Base-by-base conservation (phyloP, 805 yeast species). In the Kodamaea sagamina region DNA sequence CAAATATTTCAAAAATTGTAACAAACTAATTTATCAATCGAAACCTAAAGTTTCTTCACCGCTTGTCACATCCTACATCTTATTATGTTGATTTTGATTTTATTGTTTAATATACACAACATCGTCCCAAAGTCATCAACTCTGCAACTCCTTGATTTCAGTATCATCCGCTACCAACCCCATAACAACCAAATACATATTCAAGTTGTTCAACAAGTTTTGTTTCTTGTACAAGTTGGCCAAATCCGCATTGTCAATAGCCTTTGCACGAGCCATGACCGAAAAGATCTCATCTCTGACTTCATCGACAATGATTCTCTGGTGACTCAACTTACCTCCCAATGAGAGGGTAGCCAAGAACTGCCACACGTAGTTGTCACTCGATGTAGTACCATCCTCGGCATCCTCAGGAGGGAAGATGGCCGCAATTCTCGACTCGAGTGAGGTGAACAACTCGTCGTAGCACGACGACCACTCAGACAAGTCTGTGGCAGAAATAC, bases 141-240 rank as follows among this genome's bases (percentile, higher is more conserved):
- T 49, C 41, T 55, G 55, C 50, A 90, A 72, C 67, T 89, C 97
- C 32, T 84, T 79, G 58, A 90, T 90, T 62, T 88, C 97, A 44
- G 82, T 84, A 55, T 88, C 93, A 52, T 87, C 86, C 4, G 97
- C 96, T 47, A 86, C 88, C 51, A 92, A 77, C 6, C 99, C 99
- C 95, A 92, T 89, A 36, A 90, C 97, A 54, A 92, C 93, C 67
- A 92, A 77, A 71, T 89, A 90, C 77, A 92, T 71, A 63, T 92
- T 92, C 77, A 92, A 78, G 59, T 89, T 89, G 51, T 79, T 81
- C 59, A 86, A 75, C 57, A 84, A 76, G 67, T 74, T 80, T 53
- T 72, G 79, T 52, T 74, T 77, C 59, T 68, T 71, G 59, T 68
- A 67, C 50, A 68, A 59, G 53, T 67, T 67, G 39, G 65, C 70